Evolutionary conservation across 2,329 filamentous ascomycete genomes (phyloP), one percentile per base, ranked within the genome.

Genomic region (Aspergillus fischeri): DNA sequence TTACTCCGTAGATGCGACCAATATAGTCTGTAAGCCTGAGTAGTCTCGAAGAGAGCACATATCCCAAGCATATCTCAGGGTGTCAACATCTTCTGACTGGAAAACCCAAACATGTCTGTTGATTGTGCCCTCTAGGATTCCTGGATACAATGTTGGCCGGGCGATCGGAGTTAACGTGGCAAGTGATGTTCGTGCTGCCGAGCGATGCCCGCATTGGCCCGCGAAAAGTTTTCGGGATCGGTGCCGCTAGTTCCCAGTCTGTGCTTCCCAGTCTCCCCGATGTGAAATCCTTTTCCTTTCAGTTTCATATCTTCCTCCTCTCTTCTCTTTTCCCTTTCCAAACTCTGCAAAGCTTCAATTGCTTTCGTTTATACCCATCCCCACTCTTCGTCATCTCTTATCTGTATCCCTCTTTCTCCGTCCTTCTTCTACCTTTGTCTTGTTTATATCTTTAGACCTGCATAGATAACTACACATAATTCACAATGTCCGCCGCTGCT

Each of bases 401-500:
- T 53, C 49, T 49, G 48, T 52, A 53, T 55, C 38, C 24, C 27
- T 52, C 55, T 59, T 58, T 55, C 54, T 54, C 53, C 54, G 52
- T 59, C 52, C 55, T 49, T 56, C 56, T 57, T 53, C 54, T 53
- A 56, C 58, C 52, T 44, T 55, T 53, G 55, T 32, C 53, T 55
- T 59, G 48, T 60, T 57, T 44, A 32, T 38, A 56, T 56, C 25
- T 49, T 58, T 57, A 56, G 53, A 47, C 21, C 44, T 60, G 56
- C 59, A 56, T 64, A 63, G 60, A 60, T 51, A 53, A 53, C 59
- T 54, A 58, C 52, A 52, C 53, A 52, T 50, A 55, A 61, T 41
- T 57, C 66, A 70, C 61, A 65, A 78, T 78, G 76, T 69, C 75
- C 58, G 65, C 75, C 55, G 68, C 74, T 60, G 66, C 78, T 49